These are phyloP conservation scores for Cryphonectria nitschkei DNA, from an alignment of 2,329 filamentous ascomycete genomes.

Conservation along the genomic window DNA sequence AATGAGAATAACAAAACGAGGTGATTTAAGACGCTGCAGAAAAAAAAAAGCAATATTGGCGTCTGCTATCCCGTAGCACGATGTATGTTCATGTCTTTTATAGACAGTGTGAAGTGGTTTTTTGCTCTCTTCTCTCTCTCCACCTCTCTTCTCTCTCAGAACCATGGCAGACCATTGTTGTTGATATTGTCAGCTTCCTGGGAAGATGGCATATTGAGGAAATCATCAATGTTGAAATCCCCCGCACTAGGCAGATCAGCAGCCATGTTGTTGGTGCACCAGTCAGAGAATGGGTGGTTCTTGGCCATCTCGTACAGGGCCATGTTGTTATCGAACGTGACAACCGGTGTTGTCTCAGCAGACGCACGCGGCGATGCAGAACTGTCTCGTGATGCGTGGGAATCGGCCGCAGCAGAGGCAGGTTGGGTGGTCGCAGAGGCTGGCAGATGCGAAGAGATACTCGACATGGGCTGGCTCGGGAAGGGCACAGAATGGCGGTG, in stretches of 20 bases:
- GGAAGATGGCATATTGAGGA: slow-evolving; percentile 10
- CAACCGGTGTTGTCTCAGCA: neutral
- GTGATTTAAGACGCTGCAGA: too few relatives aligned
- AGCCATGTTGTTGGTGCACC: neutral
- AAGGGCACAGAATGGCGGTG: slow-evolving; percentile 1
- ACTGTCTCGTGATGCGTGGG: neutral
- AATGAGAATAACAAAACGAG: too few relatives aligned
- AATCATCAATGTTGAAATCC: slow-evolving; percentile 4
- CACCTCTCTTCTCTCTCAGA: neutral
- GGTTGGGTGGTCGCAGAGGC: neutral
- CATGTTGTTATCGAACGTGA: neutral
- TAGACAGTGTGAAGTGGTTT: neutral
- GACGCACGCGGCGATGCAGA: neutral
- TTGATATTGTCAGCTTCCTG: slow-evolving; percentile 10
- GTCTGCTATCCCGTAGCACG: too few relatives aligned
- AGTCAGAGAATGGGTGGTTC: neutral
- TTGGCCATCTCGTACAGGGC: neutral
- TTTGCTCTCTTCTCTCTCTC: too few relatives aligned
- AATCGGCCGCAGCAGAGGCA: neutral
- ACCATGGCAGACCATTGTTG: neutral
- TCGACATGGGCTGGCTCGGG: neutral
- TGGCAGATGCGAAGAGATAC: neutral
- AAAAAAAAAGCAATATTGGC: too few relatives aligned
- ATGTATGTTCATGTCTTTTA: neutral
- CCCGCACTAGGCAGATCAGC: neutral